Percentiles rank a stretch among this genome's conserved stretches.
These are phyloP conservation scores for Cordyceps militaris DNA, from an alignment of 2,329 filamentous ascomycete species.

Conservation along the genomic window DNA sequence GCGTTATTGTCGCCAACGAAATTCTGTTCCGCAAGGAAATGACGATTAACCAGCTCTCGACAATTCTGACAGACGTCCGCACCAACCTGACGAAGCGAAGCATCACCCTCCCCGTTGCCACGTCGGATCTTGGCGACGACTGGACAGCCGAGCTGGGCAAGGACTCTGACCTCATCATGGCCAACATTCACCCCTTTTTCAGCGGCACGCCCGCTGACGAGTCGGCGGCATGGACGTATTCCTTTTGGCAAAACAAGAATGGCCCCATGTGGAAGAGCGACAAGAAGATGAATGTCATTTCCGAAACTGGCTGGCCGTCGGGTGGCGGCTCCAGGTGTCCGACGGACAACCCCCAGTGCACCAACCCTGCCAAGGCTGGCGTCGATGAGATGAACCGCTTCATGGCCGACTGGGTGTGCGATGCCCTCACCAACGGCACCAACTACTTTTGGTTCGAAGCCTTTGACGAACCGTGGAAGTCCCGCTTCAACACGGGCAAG, in stretches of 20 bases:
- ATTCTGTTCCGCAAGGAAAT: constrained; percentile 72
- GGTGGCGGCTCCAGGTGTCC: constrained; percentile 76
- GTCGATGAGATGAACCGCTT: constrained; percentile 78
- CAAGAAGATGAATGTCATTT: constrained; percentile 66
- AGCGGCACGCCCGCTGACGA: constrained; percentile 62
- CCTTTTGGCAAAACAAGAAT: constrained; percentile 71
- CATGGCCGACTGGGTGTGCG: constrained; percentile 79
- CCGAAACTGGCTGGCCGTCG: constrained; percentile 87
- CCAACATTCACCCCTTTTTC: constrained; percentile 96
- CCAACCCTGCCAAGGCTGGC: constrained; percentile 66
- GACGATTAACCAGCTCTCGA: constrained; percentile 55
- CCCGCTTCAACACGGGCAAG: constrained; percentile 57
- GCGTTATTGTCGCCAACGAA: constrained; percentile 77
- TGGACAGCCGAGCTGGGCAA: constrained; percentile 66
- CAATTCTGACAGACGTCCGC: constrained; percentile 60
- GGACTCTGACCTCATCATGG: constrained; percentile 83
- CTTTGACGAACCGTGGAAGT: constrained; percentile 96
- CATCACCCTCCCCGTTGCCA: constrained; percentile 71
- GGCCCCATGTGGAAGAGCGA: constrained; percentile 57
- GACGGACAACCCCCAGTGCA: constrained; percentile 43
- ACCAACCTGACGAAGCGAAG: constrained; percentile 61
- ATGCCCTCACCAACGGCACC: constrained; percentile 70
- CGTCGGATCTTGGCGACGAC: constrained; percentile 81
- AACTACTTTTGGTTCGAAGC: constrained; percentile 98
- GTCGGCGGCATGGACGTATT: constrained; percentile 73